Base-by-base conservation (phyloP, 2,329 filamentous ascomycete species). In the Scytalidium lignicola region DNA sequence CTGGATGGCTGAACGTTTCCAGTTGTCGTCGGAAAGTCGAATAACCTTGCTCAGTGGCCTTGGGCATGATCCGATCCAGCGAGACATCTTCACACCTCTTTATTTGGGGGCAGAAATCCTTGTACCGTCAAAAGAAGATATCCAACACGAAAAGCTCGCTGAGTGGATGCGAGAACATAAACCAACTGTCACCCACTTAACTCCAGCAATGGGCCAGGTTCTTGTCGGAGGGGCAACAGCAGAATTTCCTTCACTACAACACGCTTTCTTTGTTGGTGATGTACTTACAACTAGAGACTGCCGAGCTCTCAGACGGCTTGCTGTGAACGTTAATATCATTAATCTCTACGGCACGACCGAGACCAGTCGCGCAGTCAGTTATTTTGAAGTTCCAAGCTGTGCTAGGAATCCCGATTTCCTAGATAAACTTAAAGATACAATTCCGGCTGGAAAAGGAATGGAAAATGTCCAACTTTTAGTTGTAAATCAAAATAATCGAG, bases 181-280 rank as follows among this genome's bases (percentile, higher is more conserved):
- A 48, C 82, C 87, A 2, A 95, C 85, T 15, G 87, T 90, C 18
- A 90, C 86, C 12, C 93, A 97, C 68, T 71, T 97, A 37, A 99
- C 93, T 1, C 93, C 93, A 9, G 93, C 93, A 50, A 96, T 97
- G 91, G 91, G 91, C 48, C 89, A 96, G 60, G 93, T 97, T 53
- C 73, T 97, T 2, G 85, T 92, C n/a, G 91, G 90, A 41, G 89
- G 88, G 57, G 87, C 90, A 20, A 84, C 73, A 2, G 83, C 88
- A 0, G 69, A 87, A 56, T 95, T 96, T 61, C 86, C 89, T 1
- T 75, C 78, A 12, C 74, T 97, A n/a, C 76, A 85, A 50, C 76
- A 82, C 50, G 90, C 85, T 17, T 92, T 97, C 74, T 97, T 92
- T 54, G 92, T 97, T 1, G 93, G 93, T 26, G 92, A 97, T 62